phyloP scores from a whole-genome alignment of 2,329 filamentous ascomycete genomes.

The Fusarium tuaranense region DNA sequence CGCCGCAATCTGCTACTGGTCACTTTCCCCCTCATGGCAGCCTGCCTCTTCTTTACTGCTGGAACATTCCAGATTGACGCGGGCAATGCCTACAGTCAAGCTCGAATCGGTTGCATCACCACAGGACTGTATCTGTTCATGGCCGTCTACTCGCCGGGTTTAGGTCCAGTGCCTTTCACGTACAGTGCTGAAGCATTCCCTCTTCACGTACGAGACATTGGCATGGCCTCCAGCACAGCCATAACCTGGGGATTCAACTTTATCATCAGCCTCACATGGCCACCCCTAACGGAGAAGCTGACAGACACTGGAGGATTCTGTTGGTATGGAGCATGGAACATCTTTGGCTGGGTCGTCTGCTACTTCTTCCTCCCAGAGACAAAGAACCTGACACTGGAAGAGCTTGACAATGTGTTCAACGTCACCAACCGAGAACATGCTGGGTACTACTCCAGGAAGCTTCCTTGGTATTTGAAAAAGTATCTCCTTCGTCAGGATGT shows the following conservation, averaged over 20 bases:
- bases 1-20: slow-evolving; percentile 67
- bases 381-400: slow-evolving; percentile 50
- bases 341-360: slow-evolving; percentile 49
- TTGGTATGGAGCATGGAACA: slow-evolving; percentile 54
- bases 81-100: background rate
- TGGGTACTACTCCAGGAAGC: slow-evolving; percentile 46
- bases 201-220: slow-evolving; percentile 65
- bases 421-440: slow-evolving; percentile 48
- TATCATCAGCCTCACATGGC: slow-evolving; percentile 52
- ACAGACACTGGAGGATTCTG: slow-evolving; percentile 52
- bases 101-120: slow-evolving; percentile 50
- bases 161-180: slow-evolving; percentile 69
- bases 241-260: slow-evolving; percentile 57
- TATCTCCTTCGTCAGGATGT: slow-evolving; percentile 45
- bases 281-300: slow-evolving; percentile 35
- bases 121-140: slow-evolving; percentile 55
- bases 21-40: slow-evolving; percentile 69
- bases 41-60: slow-evolving; percentile 65
- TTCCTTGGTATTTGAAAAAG: slow-evolving; percentile 50
- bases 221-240: slow-evolving; percentile 62
- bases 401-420: slow-evolving; percentile 50
- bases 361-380: slow-evolving; percentile 52
- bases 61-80: slow-evolving; percentile 60
- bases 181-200: slow-evolving; percentile 71
- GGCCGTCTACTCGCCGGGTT: slow-evolving; percentile 60